Conservation (phyloP, 225 moss, liverwort and hornwort genomes). For the Neckera pumila region DNA sequence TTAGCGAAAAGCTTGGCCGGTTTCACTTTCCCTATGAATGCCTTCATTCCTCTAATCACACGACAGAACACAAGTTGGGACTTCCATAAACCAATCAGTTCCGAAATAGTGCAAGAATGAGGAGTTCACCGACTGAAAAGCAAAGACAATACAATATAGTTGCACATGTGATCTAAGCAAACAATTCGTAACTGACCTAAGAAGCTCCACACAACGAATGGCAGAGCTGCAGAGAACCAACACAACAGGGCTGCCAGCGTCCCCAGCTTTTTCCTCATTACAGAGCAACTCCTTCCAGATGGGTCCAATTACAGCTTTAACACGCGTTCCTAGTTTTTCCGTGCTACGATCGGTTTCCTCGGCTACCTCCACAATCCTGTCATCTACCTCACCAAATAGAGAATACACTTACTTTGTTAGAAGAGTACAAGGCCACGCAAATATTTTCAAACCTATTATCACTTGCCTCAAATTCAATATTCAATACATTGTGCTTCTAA, state of each 20-base stretch:
- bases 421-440: background rate
- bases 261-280: constrained; percentile 16
- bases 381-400: constrained; percentile 15
- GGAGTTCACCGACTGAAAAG: background rate
- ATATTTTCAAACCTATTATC: background rate
- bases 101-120: background rate
- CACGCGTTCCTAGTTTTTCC: constrained; percentile 47
- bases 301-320: constrained; percentile 49
- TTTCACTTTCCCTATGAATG: constrained; percentile 49
- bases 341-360: constrained; percentile 53
- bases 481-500: background rate
- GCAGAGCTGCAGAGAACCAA: constrained; percentile 83
- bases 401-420: background rate
- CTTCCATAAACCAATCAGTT: background rate
- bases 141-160: background rate
- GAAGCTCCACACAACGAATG: constrained; percentile 70
- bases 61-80: background rate
- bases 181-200: constrained; percentile 37
- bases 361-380: constrained; percentile 47
- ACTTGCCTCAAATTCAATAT: background rate
- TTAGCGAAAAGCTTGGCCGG: constrained; percentile 79
- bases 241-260: constrained; percentile 52
- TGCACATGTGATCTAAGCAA: background rate
- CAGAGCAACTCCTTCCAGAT: constrained; percentile 63
- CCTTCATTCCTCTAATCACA: constrained; percentile 53